These are phyloP conservation scores for Aspergillus uvarum DNA, from an alignment of 2,329 filamentous ascomycete species.

Conservation along the genomic window DNA sequence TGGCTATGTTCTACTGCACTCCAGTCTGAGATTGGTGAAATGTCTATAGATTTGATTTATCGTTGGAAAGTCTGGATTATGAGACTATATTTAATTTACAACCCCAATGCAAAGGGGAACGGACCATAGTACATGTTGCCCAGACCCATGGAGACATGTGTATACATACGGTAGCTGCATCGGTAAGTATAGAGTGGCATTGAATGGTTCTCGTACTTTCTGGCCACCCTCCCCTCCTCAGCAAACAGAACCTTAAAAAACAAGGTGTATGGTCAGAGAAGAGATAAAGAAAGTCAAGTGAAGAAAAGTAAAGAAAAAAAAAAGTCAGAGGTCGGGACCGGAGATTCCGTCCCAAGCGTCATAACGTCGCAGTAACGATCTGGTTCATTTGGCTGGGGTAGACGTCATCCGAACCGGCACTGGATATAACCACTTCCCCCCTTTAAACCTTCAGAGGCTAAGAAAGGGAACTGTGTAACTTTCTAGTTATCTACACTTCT, in stretches of 20 bases:
- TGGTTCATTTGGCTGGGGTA: slow-evolving; percentile 22
- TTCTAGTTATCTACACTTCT: background rate
- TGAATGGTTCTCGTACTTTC: slow-evolving; percentile 1
- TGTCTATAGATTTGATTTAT: background rate
- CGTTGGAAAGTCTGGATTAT: background rate
- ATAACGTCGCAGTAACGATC: slow-evolving; percentile 21
- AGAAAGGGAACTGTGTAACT: background rate
- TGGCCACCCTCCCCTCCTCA: background rate
- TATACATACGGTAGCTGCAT: background rate
- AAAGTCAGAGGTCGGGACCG: slow-evolving; percentile 11
- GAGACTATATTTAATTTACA: background rate
- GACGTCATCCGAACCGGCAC: slow-evolving; percentile 37
- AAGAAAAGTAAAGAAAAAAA: background rate
- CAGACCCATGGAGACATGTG: background rate
- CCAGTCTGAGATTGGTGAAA: background rate
- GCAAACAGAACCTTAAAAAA: background rate
- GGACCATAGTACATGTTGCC: background rate
- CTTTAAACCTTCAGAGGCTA: slow-evolving; percentile 4
- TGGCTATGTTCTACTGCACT: background rate
- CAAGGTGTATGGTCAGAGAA: background rate
- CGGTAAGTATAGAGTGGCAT: background rate
- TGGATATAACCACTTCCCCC: slow-evolving; percentile 18
- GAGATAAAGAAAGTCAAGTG: background rate
- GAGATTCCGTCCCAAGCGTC: slow-evolving; percentile 20
- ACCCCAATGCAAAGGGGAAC: background rate